These are phyloP conservation scores for Bondarzewia mesenterica DNA, from an alignment of 1,284 basidiomycete genomes.

Conservation along the genomic window DNA sequence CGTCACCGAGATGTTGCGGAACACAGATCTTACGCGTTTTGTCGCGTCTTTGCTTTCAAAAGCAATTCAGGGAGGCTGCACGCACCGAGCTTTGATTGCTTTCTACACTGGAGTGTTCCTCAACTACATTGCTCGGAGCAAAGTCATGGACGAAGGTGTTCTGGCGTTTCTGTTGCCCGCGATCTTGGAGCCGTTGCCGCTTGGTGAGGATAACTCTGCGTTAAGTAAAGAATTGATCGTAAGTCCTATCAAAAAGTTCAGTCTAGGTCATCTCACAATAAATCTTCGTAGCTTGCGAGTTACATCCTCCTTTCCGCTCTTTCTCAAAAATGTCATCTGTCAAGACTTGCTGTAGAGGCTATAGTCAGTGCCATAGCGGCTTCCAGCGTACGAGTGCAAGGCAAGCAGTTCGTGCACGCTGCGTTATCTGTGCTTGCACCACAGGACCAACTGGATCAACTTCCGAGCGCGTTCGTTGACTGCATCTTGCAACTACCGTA, in stretches of 20 bases:
- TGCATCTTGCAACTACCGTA: slow-evolving; percentile 37
- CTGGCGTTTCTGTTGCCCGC: slow-evolving; percentile 57
- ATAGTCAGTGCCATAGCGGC: slow-evolving; percentile 49
- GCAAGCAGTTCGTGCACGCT: slow-evolving; percentile 50
- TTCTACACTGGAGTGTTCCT: slow-evolving; percentile 83
- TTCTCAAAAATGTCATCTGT: slow-evolving; percentile 53
- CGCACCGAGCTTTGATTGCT: slow-evolving; percentile 70
- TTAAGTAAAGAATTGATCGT: slow-evolving; percentile 46
- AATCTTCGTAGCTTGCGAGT: slow-evolving; percentile 48
- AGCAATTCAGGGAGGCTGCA: slow-evolving; percentile 42
- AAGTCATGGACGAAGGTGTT: slow-evolving; percentile 52
- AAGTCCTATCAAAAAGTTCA: slow-evolving; percentile 17
- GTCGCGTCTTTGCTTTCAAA: slow-evolving; percentile 55
- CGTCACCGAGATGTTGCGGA: slow-evolving; percentile 67
- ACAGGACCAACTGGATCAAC: slow-evolving; percentile 40
- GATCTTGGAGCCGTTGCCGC: slow-evolving; percentile 47
- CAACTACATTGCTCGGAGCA: slow-evolving; percentile 62
- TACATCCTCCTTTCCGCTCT: slow-evolving; percentile 64
- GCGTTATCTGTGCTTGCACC: slow-evolving; percentile 50
- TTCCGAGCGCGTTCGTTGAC: slow-evolving; percentile 35
- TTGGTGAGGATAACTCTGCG: slow-evolving; percentile 12
- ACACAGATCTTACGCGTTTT: slow-evolving; percentile 70
- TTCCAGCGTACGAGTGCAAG: slow-evolving; percentile 37
- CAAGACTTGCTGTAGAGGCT: slow-evolving; percentile 45
- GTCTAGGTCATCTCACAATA: background rate